phyloP scores from a whole-genome alignment of 305 asterid genomes.

The Fraxinus greggii region DNA sequence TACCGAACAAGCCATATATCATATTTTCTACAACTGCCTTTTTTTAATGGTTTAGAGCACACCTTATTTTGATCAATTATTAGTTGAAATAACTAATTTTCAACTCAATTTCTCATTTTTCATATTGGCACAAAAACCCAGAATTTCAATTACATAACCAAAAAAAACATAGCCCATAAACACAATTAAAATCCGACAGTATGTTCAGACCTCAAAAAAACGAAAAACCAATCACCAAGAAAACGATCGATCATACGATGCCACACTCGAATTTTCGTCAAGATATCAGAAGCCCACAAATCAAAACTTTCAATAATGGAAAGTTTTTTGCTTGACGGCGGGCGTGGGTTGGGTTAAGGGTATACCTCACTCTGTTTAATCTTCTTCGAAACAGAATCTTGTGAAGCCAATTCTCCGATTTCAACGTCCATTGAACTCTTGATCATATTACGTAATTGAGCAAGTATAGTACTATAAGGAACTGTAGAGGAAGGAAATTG shows the following conservation, averaged over 20 bases:
- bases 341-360: not conserved
- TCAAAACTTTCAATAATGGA: not conserved
- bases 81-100: not conserved
- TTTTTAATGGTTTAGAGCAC: not conserved
- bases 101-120: not conserved
- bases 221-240: not conserved
- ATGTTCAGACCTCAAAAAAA: not conserved
- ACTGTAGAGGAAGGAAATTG: not conserved
- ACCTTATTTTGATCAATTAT: not conserved
- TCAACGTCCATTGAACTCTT: slow-evolving; percentile 30
- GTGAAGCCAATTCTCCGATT: not conserved
- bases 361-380: slow-evolving; percentile 25
- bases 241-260: not conserved
- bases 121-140: not conserved
- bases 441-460: not conserved
- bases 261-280: not conserved
- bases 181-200: not conserved
- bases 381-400: slow-evolving; percentile 19
- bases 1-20: too few relatives aligned
- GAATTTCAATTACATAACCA: not conserved
- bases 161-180: not conserved
- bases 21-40: not conserved
- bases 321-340: not conserved
- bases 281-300: not conserved
- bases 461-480: not conserved